A percentile compares a stretch with the other conserved stretches of the same genome.
phyloP scores from a whole-genome alignment of 2,329 filamentous ascomycete species.

The Piedraia hortae region DNA sequence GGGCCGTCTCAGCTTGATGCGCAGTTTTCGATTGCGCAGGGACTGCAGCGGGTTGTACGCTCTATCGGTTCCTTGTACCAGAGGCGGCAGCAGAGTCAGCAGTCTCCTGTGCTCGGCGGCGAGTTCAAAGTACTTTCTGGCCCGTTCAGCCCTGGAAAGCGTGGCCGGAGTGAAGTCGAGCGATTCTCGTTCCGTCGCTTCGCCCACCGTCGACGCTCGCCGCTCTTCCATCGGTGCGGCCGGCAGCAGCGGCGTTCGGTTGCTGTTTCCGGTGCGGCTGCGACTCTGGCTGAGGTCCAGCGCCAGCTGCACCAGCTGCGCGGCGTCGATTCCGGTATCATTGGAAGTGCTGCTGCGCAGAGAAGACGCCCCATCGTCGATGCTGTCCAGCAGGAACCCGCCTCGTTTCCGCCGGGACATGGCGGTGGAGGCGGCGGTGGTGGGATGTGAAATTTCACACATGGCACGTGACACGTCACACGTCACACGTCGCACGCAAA shows the following conservation, averaged over 20 bases:
- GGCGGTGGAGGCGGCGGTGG: no score
- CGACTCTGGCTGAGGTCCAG: slow-evolving; percentile 64
- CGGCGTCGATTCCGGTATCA: slow-evolving; percentile 41
- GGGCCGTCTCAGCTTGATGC: slow-evolving; percentile 46
- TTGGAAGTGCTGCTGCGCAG: slow-evolving; percentile 1
- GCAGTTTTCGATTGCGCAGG: slow-evolving; percentile 66
- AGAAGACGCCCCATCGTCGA: no score
- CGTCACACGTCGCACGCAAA: no score
- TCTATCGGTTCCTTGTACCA: slow-evolving; percentile 29
- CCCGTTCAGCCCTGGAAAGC: slow-evolving; percentile 54
- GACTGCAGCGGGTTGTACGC: slow-evolving; percentile 79
- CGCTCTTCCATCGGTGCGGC: slow-evolving; percentile 23
- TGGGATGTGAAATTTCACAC: no score
- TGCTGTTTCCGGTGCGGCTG: slow-evolving; percentile 29
- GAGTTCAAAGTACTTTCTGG: slow-evolving; percentile 61
- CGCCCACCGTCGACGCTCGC: slow-evolving; percentile 15
- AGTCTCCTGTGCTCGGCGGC: slow-evolving; percentile 60
- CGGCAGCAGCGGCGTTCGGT: slow-evolving; percentile 23
- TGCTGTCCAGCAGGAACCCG: no score
- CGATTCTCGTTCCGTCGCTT: neutral
- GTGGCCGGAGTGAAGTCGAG: slow-evolving; percentile 44
- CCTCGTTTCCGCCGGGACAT: no score
- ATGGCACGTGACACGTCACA: no score
- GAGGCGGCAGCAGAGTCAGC: slow-evolving; percentile 48
- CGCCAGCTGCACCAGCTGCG: slow-evolving; percentile 80